Conservation (phyloP, 331 rosid genomes). For the Stylosanthes scabra region DNA sequence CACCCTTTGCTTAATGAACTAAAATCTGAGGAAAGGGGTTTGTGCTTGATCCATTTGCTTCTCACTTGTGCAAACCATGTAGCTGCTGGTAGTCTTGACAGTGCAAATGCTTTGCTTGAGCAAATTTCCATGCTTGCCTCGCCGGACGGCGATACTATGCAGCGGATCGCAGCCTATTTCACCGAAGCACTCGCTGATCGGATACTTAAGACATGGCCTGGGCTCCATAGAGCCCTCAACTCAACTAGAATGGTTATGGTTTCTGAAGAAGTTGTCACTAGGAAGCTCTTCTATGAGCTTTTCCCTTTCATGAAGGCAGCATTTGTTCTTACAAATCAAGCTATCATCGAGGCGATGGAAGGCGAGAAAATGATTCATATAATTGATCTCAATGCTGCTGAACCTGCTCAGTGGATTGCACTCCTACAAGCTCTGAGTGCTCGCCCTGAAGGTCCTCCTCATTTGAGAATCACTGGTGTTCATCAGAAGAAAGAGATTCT, state of each 20-base stretch:
- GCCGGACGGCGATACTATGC: slow-evolving; percentile 90
- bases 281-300: slow-evolving; percentile 72
- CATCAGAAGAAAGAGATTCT: slow-evolving; percentile 75
- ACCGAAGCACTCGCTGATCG: slow-evolving; percentile 83
- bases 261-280: slow-evolving; percentile 73
- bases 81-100: slow-evolving; percentile 71
- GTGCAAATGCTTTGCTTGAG: slow-evolving; percentile 78
- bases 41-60: slow-evolving; percentile 76
- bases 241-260: slow-evolving; percentile 63
- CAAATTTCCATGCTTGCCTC: slow-evolving; percentile 86
- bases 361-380: slow-evolving; percentile 90
- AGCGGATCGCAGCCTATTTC: slow-evolving; percentile 84
- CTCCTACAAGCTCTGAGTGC: slow-evolving; percentile 75
- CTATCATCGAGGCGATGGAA: slow-evolving; percentile 85
- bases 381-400: slow-evolving; percentile 84
- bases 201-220: slow-evolving; percentile 80
- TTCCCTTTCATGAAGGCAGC: slow-evolving; percentile 83
- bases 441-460: slow-evolving; percentile 89
- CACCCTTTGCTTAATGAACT: slow-evolving; percentile 73
- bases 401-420: slow-evolving; percentile 85
- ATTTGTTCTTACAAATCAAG: slow-evolving; percentile 77
- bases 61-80: slow-evolving; percentile 86
- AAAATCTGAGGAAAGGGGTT: slow-evolving; percentile 81
- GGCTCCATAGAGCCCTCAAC: slow-evolving; percentile 80
- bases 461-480: slow-evolving; percentile 85